A percentile compares a stretch with the other conserved stretches of the same genome.
Conservation (phyloP, 371 early-diverging fungal species). For the Rhizomucor miehei region DNA sequence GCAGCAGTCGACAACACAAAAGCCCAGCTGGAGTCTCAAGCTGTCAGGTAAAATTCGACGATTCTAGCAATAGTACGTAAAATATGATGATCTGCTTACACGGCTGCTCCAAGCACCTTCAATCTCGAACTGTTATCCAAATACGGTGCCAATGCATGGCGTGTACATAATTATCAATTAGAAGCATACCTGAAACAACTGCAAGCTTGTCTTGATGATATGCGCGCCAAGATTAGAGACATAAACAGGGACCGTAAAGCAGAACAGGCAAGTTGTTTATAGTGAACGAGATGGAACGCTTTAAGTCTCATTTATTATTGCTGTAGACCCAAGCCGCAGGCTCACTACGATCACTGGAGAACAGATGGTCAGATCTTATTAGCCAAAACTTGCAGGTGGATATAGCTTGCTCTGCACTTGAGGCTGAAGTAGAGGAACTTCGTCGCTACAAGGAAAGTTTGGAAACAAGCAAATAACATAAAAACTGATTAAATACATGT, state of each 20-base stretch:
- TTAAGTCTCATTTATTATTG: too few relatives aligned
- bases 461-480: too few relatives aligned
- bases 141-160: slow-evolving; percentile 87
- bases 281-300: not conserved
- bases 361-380: slow-evolving; percentile 64
- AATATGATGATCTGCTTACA: not conserved
- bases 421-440: slow-evolving; percentile 50
- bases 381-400: slow-evolving; percentile 60
- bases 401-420: slow-evolving; percentile 55
- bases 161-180: slow-evolving; percentile 76
- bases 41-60: slow-evolving; percentile 44
- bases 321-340: slow-evolving; percentile 50
- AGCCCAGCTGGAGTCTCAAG: slow-evolving; percentile 84
- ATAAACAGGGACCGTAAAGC: slow-evolving; percentile 70
- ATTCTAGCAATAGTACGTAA: not conserved
- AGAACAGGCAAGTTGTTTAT: slow-evolving; percentile 56
- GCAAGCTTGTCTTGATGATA: slow-evolving; percentile 47
- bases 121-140: slow-evolving; percentile 81
- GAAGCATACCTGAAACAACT: slow-evolving; percentile 52
- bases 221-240: slow-evolving; percentile 48
- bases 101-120: slow-evolving; percentile 38
- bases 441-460: slow-evolving; percentile 33
- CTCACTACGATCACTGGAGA: slow-evolving; percentile 50
- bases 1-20: slow-evolving; percentile 75
- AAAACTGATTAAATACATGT: too few relatives aligned